Conservation (phyloP, 192 early-diverging fungal genomes). For the Coemansia sp. region DNA sequence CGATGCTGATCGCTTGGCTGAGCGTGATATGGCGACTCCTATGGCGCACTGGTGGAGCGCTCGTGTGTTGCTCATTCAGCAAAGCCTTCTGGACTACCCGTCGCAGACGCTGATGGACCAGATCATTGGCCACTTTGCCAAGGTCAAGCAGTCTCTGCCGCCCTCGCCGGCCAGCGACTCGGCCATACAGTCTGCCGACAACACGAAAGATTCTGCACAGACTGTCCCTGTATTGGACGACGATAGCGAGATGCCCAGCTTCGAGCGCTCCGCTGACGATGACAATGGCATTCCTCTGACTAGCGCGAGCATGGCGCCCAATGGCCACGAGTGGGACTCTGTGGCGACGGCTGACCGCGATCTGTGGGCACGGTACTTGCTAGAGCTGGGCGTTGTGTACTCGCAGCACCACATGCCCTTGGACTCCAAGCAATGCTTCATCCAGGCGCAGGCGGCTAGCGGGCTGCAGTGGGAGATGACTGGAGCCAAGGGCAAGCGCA, state of each 20-base stretch:
- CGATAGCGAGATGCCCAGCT: not conserved
- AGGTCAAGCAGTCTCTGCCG: constrained; percentile 17
- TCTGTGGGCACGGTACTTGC: constrained; percentile 64
- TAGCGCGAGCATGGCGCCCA: not conserved
- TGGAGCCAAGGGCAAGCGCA: constrained; percentile 87
- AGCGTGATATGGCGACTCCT: constrained; percentile 22
- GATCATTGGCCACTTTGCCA: constrained; percentile 27
- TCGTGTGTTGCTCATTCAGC: constrained; percentile 76
- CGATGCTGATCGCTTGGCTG: constrained; percentile 9
- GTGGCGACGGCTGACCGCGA: constrained; percentile 26
- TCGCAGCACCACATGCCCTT: constrained; percentile 76
- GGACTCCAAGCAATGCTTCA: constrained; percentile 66
- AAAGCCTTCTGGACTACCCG: constrained; percentile 58
- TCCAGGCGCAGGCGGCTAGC: constrained; percentile 75
- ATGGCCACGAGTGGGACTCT: constrained; percentile 16
- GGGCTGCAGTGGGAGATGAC: constrained; percentile 86
- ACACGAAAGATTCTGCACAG: not conserved
- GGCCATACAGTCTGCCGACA: not conserved
- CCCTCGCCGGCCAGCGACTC: constrained; percentile 18
- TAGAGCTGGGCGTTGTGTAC: constrained; percentile 81
- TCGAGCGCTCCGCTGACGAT: not conserved
- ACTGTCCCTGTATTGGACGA: not conserved
- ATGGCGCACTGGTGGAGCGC: constrained; percentile 75
- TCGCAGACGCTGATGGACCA: constrained; percentile 63
- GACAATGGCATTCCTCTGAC: not conserved